A percentile compares a stretch with the other conserved stretches of the same genome.
Evolutionary conservation across 2,329 filamentous ascomycete species (phyloP).

Genomic region (Sarocladium kiliense): DNA sequence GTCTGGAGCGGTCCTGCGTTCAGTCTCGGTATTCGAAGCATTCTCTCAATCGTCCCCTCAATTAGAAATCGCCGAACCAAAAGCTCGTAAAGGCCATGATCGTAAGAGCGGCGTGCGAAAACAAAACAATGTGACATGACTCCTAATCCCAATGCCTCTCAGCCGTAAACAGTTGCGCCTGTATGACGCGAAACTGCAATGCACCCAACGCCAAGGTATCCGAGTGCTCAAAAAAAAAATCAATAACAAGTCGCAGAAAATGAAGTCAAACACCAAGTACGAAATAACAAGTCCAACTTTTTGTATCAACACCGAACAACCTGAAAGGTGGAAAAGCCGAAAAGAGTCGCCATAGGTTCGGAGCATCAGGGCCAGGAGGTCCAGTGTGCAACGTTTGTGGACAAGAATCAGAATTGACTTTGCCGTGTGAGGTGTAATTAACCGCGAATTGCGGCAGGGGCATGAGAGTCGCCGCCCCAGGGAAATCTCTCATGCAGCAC

Average conservation of each 20-base stretch:
- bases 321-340: not conserved
- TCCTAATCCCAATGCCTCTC: slow-evolving; percentile 7
- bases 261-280: not conserved
- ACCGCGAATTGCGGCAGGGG: slow-evolving; percentile 43
- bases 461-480: slow-evolving; percentile 40
- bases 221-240: slow-evolving; percentile 2
- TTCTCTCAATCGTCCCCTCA: not conserved
- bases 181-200: not conserved
- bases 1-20: slow-evolving; percentile 4
- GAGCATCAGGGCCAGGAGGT: not conserved
- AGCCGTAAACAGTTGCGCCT: not conserved
- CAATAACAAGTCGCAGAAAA: not conserved
- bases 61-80: slow-evolving; percentile 7
- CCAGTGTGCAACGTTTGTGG: no score
- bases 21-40: not conserved
- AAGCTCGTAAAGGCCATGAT: slow-evolving; percentile 2
- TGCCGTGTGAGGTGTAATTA: slow-evolving; percentile 15
- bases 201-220: slow-evolving; percentile 8
- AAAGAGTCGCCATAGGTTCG: not conserved
- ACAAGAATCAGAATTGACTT: not conserved
- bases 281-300: not conserved
- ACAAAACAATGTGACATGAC: not conserved
- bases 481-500: slow-evolving; percentile 40
- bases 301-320: not conserved
- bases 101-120: slow-evolving; percentile 1